Base-by-base conservation (phyloP, 495 filamentous ascomycete species). In the Corynascus novoguineensis region DNA sequence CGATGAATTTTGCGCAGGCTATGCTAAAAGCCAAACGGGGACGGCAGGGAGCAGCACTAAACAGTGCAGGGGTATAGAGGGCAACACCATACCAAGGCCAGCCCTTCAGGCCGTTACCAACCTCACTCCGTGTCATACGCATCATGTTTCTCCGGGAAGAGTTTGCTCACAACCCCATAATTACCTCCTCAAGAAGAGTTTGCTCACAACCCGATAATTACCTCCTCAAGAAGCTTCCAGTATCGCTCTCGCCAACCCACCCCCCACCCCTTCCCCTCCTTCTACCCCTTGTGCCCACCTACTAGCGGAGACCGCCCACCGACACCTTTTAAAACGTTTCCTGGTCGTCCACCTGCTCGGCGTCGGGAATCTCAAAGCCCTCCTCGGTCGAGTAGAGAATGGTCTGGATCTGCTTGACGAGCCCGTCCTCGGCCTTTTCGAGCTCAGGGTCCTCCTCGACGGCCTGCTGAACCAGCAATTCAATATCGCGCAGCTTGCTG, bases 301-400 rank as follows among this genome's bases (percentile, higher is more conserved):
- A n/a, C n/a, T n/a, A n/a, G n/a, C n/a, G n/a, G n/a, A 54, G 56
- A 45, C 14, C 19, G n/a, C n/a, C n/a, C n/a, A n/a, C 31, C 17
- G 28, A 35, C 22, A 17, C 22, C 29, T 35, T 54, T 61, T 81
- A 90, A 67, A 90, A 90, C 49, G 87, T 91, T 77, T 90, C 87
- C 59, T 87, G 81, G 69, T 90, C 87, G 45, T 86, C 83, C 29
- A 78, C 17, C 25, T 73, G 77, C 64, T 86, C 84, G 7, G 69
- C 77, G 58, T 88, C 86, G n/a, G 87, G 87, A 63, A 91, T 91
- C 75, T 90, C 87, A 62, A 91, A 91, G 15, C 87, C 87, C 64
- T 91, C 87, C 80, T 98, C 93, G 55, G 93, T 98, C 53, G 90
- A 95, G 81, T 97, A 98, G 59, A 98, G 76, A 72, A 97, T 97